Conservation (phyloP, 2,329 filamentous ascomycete genomes). For the Penicillium sp. region DNA sequence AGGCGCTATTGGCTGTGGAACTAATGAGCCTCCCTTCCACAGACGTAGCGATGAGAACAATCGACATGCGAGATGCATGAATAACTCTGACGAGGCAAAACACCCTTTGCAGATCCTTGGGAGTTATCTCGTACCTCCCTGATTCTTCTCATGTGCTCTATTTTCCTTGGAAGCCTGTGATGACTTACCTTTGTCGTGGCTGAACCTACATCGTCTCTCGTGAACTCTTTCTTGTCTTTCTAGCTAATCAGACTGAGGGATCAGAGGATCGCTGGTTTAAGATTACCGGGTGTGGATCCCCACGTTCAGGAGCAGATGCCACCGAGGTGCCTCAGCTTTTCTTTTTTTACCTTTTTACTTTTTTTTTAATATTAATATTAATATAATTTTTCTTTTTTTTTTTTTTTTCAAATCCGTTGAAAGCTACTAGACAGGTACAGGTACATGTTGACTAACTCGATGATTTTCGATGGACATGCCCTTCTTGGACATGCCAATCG, state of each 20-base stretch:
- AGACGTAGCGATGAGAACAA: constrained; percentile 1
- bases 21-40: constrained; percentile 6
- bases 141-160: neutral
- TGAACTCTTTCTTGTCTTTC: neutral
- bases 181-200: neutral
- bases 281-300: constrained; percentile 20
- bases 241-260: constrained; percentile 20
- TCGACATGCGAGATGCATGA: constrained; percentile 7
- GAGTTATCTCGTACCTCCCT: neutral
- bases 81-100: constrained; percentile 11
- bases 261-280: constrained; percentile 19
- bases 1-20: constrained; percentile 11
- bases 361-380: neutral
- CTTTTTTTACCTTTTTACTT: constrained; percentile 1
- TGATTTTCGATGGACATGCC: constrained; percentile 4
- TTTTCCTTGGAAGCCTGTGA: neutral
- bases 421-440: too few relatives aligned
- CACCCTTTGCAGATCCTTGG: constrained; percentile 11
- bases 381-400: too few relatives aligned
- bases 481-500: constrained; percentile 5
- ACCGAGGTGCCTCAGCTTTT: constrained; percentile 16
- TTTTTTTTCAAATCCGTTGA: too few relatives aligned
- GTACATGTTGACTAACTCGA: neutral
- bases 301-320: constrained; percentile 25
- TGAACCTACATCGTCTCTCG: neutral